Evolutionary conservation across 2,329 filamentous ascomycete genomes (phyloP).

Genomic region (Diaporthe nobilis): DNA sequence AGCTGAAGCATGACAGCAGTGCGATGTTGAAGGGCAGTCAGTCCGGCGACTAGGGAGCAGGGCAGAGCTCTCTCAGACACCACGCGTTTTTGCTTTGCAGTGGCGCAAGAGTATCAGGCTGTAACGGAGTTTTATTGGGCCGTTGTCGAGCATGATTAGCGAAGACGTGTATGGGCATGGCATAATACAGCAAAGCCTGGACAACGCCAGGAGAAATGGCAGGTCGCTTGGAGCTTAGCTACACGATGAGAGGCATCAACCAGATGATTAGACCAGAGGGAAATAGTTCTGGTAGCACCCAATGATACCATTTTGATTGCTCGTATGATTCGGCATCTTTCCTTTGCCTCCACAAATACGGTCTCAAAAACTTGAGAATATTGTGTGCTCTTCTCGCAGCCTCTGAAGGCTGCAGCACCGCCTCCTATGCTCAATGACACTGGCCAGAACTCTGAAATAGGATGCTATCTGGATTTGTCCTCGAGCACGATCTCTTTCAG

Average conservation of each 20-base stretch:
- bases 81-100: not conserved
- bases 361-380: not conserved
- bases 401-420: not conserved
- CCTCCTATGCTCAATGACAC: not conserved
- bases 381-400: not conserved
- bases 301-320: conserved; percentile 31
- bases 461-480: not conserved
- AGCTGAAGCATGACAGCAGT: conserved; percentile 70
- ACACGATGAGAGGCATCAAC: not conserved
- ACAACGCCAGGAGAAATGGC: not conserved
- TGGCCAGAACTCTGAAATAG: too few relatives aligned
- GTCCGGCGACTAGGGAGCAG: conserved; percentile 43
- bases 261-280: not conserved
- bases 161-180: not conserved
- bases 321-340: not conserved
- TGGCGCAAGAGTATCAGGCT: not conserved
- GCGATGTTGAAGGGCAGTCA: conserved; percentile 66
- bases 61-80: not conserved
- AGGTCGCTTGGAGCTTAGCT: conserved; percentile 6
- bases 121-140: not conserved
- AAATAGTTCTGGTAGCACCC: not conserved
- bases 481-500: not conserved
- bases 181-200: not conserved
- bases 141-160: not conserved
- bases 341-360: not conserved